Base-by-base conservation (phyloP, 2,329 filamentous ascomycete species). In the Stagonosporopsis vannaccii region DNA sequence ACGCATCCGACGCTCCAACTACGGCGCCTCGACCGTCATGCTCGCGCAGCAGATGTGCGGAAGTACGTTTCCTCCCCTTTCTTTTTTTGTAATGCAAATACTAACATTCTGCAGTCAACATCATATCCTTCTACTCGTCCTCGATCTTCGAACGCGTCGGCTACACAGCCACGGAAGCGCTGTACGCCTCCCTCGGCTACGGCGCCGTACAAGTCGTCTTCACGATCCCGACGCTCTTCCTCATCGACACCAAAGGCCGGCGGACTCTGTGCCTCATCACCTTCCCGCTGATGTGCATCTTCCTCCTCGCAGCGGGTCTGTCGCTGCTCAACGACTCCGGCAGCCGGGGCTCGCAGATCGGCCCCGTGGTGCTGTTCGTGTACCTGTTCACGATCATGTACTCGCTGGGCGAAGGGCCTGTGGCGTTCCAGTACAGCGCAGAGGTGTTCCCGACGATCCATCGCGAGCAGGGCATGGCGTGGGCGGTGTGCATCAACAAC, bases 91-190 rank as follows among this genome's bases (percentile, higher is more conserved):
- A 15, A 26, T 11, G 8, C 20, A 2, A 9, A 32, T 9, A 19
- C 43, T 46, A 17, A 46, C 15, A 36, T 6, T 6, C 3, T 19
- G 6, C 20, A 46, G 43, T 78, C 67, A 96, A 97, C 78, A 92
- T 87, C 2, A 89, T 97, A 13, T 92, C 92, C 0, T 82, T 89
- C 54, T 95, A 92, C 42, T 96, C 96, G 69, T 93, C 69, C 0
- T 66, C 94, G 66, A 70, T 89, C 50, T 91, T 95, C 71, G 93
- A 90, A 0, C 37, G 69, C 2, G 72, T 63, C 32, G 72, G 72
- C 3, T 75, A 73, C 61, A 61, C 54, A 1, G 12, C 37, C 0
- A 56, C 46, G 1, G 56, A 76, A 53, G 73, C 74, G 2, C 50
- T 76, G 9, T 75, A 70, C 58, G 73, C 73, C 2, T 76, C 73